Conservation (phyloP, 2,329 filamentous ascomycete genomes). For the Ophiostoma australiae region DNA sequence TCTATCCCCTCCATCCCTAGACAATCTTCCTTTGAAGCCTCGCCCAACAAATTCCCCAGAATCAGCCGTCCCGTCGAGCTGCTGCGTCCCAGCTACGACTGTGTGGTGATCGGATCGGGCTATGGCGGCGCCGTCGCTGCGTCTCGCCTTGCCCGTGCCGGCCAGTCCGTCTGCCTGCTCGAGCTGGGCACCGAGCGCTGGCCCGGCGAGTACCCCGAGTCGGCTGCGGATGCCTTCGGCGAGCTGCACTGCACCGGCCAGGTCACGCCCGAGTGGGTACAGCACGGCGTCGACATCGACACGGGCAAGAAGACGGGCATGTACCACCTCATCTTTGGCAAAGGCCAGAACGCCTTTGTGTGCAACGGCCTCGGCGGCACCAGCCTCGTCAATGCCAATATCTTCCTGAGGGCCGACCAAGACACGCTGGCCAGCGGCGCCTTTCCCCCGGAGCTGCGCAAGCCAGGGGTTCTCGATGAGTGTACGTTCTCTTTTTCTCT, state of each 20-base stretch:
- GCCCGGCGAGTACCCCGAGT: slow-evolving; percentile 60
- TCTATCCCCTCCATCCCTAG: slow-evolving; percentile 25
- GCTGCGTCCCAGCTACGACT: slow-evolving; percentile 56
- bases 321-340: slow-evolving; percentile 59
- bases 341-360: slow-evolving; percentile 60
- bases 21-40: slow-evolving; percentile 22
- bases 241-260: slow-evolving; percentile 56
- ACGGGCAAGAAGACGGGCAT: slow-evolving; percentile 55
- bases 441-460: slow-evolving; percentile 56
- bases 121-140: slow-evolving; percentile 65
- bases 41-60: slow-evolving; percentile 42
- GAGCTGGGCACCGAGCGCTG: slow-evolving; percentile 61
- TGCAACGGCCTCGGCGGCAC: slow-evolving; percentile 59
- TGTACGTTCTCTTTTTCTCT: slow-evolving; percentile 40
- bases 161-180: slow-evolving; percentile 57
- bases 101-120: slow-evolving; percentile 63
- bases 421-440: slow-evolving; percentile 48
- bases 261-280: slow-evolving; percentile 39
- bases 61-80: slow-evolving; percentile 55
- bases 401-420: slow-evolving; percentile 57
- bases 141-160: slow-evolving; percentile 57
- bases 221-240: slow-evolving; percentile 41
- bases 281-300: slow-evolving; percentile 41
- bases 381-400: slow-evolving; percentile 62
- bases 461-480: slow-evolving; percentile 41